Base-by-base conservation (phyloP, 306 rosid genomes). In the Ochetophila trinervis region DNA sequence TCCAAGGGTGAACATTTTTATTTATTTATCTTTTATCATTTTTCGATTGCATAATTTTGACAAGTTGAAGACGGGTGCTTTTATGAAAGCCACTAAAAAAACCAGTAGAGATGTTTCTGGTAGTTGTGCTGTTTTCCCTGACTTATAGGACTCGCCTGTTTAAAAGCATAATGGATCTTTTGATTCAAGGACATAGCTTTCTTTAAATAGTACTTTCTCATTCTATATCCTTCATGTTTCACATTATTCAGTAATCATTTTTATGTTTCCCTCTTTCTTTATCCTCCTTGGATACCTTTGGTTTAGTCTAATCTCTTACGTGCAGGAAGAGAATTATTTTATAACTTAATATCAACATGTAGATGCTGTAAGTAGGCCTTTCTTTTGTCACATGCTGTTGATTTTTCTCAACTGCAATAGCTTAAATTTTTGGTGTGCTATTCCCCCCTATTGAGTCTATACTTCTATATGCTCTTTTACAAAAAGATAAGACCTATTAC, bases 11-110 rank as follows among this genome's bases (percentile, higher is more conserved):
- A 57, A 59, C 34, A 27, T 76, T 55, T 24, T 71, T 16, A 2
- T 3, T 47, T 59, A 49, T 71, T 72, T 68, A 44, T 11, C 23
- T 77, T 70, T 54, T n/a, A n/a, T n/a, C n/a, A n/a, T n/a, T 27
- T 42, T 68, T 17, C 16, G 50, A 20, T 75, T 24, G 36, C 53
- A 30, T 47, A 18, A 30, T 32, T 11, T 65, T 48, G 19, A 50
- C 61, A 56, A 34, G 50, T 21, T 10, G 15, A 8, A 40, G 12
- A 40, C 2, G 8, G 10, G 10, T 7, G 12, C 45, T 40, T 40
- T 40, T 40, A 12, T 27, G 32, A 27, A 40, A 40, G 10, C 2
- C 45, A 9, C 45, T 23, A 17, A 71, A 19, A 74, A 11, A 18
- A 50, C n/a, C 32, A 30, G 56, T 56, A 35, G 40, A 57, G 18